Conservation (phyloP, 2,329 filamentous ascomycete species). For the Arthroderma sp. region DNA sequence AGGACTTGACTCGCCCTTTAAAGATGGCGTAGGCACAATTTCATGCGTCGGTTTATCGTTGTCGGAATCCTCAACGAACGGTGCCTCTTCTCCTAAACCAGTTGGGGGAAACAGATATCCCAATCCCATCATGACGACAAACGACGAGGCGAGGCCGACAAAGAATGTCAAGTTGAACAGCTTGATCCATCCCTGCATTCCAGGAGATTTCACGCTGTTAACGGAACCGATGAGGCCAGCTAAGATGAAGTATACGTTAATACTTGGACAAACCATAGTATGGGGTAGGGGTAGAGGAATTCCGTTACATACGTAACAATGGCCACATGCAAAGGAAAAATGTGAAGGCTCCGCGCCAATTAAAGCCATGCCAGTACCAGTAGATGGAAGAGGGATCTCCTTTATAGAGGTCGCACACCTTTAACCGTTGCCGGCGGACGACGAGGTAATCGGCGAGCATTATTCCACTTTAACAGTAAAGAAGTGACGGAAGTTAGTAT, state of each 20-base stretch:
- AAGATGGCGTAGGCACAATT: background rate
- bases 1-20: background rate
- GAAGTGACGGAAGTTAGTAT: too few relatives aligned
- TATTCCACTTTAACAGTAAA: slow-evolving; percentile 11
- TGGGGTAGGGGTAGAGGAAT: too few relatives aligned
- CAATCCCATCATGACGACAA: slow-evolving; percentile 20
- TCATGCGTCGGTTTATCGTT: background rate
- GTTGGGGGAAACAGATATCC: slow-evolving; percentile 20
- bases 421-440: slow-evolving; percentile 26
- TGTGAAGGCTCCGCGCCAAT: slow-evolving; percentile 29
- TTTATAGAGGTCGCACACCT: slow-evolving; percentile 33
- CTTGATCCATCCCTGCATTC: slow-evolving; percentile 20
- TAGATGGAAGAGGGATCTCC: slow-evolving; percentile 26
- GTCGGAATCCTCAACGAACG: background rate
- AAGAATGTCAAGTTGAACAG: slow-evolving; percentile 33
- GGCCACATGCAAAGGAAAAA: slow-evolving; percentile 5
- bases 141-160: slow-evolving; percentile 28
- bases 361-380: slow-evolving; percentile 31
- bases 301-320: slow-evolving; percentile 1
- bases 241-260: background rate
- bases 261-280: background rate
- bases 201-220: slow-evolving; percentile 12
- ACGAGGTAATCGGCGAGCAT: slow-evolving; percentile 22
- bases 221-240: slow-evolving; percentile 27
- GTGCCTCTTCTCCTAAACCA: slow-evolving; percentile 17